Base-by-base conservation (phyloP, 495 filamentous ascomycete species). In the Penicillium diatomitis region DNA sequence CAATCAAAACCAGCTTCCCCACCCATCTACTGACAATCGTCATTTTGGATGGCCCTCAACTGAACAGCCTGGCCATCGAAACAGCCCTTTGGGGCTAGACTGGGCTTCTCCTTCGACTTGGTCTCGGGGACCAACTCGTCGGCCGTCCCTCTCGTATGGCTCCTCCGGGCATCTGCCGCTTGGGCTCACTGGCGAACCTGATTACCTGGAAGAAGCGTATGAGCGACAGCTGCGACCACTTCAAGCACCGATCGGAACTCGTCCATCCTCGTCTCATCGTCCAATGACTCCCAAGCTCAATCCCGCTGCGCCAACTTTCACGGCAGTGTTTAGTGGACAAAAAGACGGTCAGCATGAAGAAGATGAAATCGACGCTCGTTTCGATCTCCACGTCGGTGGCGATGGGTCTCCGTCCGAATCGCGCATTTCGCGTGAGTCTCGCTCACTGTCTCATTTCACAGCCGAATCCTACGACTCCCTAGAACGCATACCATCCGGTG, bases 11-110 rank as follows among this genome's bases (percentile, higher is more conserved):
- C 60, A 69, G 36, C 73, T 91, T 40, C 85, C 86, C 2, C 78
- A 86, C 48, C 88, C 88, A 0, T 91, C 88, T 3, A 88, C 83
- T 6, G 88, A 92, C 40, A 86, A 83, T 30, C 78, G 76, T 37
- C 78, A 80, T 32, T 83, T 85, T 52, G 80, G 81, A 2, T 83
- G 83, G 81, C 76, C 77, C 3, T 71, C 74, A 6, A 64, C 66
- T 7, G 77, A 81, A 12, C 75, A 70, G 48, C 58, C 69, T 4
- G 64, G 65, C 12, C 79, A 78, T 42, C 70, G 72, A 53, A 79
- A 61, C 38, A 63, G 79, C 44, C 77, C 78, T 5, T 66, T 84
- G 3, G 76, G 73, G 2, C 70, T 76, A 27, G 73, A 78, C 43
- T 85, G 83, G 83, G 72, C 74, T 36, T 71, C 66, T 2, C 67